phyloP scores from a whole-genome alignment of 1,284 basidiomycete species.

The Veloporphyrellus conicus region DNA sequence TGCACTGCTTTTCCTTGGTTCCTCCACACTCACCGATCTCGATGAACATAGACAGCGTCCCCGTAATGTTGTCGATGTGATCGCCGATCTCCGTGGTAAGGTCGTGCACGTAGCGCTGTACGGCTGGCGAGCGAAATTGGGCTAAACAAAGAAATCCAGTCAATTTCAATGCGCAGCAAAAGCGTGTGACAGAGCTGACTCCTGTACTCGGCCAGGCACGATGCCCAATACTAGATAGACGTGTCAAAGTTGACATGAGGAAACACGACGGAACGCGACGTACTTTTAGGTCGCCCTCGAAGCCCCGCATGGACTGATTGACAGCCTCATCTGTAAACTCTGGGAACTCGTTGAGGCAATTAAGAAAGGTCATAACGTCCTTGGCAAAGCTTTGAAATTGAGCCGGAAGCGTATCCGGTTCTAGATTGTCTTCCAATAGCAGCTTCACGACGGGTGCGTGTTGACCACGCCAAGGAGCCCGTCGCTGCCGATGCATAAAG shows the following conservation, averaged over 20 bases:
- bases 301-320: slow-evolving; percentile 47
- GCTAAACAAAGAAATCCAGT: slow-evolving; percentile 30
- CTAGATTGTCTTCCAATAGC: slow-evolving; percentile 30
- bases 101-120: slow-evolving; percentile 54
- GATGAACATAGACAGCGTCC: slow-evolving; percentile 48
- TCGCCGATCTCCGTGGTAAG: slow-evolving; percentile 50
- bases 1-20: slow-evolving; percentile 13
- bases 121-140: slow-evolving; percentile 51
- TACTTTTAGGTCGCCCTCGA: slow-evolving; percentile 53
- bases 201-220: slow-evolving; percentile 34
- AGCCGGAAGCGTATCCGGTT: slow-evolving; percentile 29
- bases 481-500: slow-evolving; percentile 35
- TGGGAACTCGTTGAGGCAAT: slow-evolving; percentile 54
- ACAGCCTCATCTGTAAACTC: slow-evolving; percentile 55
- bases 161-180: slow-evolving; percentile 6
- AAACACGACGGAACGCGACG: slow-evolving; percentile 1
- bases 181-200: slow-evolving; percentile 21
- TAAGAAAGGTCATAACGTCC: slow-evolving; percentile 49
- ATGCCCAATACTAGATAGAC: slow-evolving; percentile 32
- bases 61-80: slow-evolving; percentile 51
- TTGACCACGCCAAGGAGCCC: slow-evolving; percentile 31
- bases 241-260: slow-evolving; percentile 12
- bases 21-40: slow-evolving; percentile 45
- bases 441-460: slow-evolving; percentile 29
- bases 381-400: slow-evolving; percentile 45